Evolutionary conservation across 495 filamentous ascomycete species (phyloP).

Genomic region (Tuber melanosporum): DNA sequence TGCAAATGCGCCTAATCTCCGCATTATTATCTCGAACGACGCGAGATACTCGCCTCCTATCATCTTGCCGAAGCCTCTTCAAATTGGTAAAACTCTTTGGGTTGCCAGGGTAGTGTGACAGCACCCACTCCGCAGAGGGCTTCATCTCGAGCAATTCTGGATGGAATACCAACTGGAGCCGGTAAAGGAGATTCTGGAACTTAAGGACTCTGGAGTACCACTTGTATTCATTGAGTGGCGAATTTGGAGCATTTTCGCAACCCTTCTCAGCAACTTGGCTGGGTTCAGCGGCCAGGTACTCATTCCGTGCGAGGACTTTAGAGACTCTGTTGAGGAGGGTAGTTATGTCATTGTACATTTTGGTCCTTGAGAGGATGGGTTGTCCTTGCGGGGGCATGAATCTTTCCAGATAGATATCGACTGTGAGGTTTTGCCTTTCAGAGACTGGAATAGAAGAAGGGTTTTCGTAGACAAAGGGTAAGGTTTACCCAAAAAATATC

Average conservation of each 20-base stretch:
- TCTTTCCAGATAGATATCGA: neutral
- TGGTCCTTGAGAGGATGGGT: neutral
- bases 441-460: neutral
- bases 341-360: neutral
- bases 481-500: neutral
- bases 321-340: neutral
- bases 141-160: neutral
- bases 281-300: neutral
- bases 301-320: neutral
- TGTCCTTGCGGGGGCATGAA: neutral
- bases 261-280: neutral
- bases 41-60: neutral
- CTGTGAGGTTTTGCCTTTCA: neutral
- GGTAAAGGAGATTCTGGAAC: neutral
- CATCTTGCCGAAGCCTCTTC: neutral
- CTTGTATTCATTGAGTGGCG: neutral
- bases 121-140: neutral
- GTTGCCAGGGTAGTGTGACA: neutral
- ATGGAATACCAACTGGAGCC: neutral
- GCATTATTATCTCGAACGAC: neutral
- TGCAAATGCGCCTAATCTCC: neutral
- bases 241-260: neutral
- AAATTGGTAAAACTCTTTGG: neutral
- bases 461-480: neutral
- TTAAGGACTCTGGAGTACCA: neutral